These are phyloP conservation scores for Colletotrichum sp. DNA, from an alignment of 2,329 filamentous ascomycete species.

Conservation along the genomic window DNA sequence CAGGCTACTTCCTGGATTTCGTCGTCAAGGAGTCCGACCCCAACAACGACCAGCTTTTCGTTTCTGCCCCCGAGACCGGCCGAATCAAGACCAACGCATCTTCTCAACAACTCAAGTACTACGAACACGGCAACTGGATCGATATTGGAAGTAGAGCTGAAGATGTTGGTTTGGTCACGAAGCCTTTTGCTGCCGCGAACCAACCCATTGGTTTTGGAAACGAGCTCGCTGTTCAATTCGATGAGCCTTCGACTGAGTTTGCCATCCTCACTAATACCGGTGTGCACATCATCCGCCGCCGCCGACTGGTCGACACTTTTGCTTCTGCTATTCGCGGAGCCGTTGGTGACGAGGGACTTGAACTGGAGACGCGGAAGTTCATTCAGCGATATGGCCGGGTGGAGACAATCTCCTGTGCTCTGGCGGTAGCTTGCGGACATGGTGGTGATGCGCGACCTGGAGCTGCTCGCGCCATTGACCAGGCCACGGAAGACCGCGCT, in stretches of 20 bases:
- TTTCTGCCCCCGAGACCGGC: slow-evolving; percentile 86
- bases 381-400: slow-evolving; percentile 84
- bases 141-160: slow-evolving; percentile 75
- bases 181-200: slow-evolving; percentile 70
- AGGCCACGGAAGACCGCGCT: slow-evolving; percentile 83
- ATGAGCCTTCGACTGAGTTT: slow-evolving; percentile 79
- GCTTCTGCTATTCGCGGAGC: slow-evolving; percentile 78
- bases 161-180: slow-evolving; percentile 78
- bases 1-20: slow-evolving; percentile 91
- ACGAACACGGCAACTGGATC: slow-evolving; percentile 82
- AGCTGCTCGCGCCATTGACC: slow-evolving; percentile 79
- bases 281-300: slow-evolving; percentile 82
- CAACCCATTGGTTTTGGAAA: slow-evolving; percentile 87
- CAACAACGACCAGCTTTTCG: slow-evolving; percentile 73
- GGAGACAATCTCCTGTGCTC: slow-evolving; percentile 86
- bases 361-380: slow-evolving; percentile 82
- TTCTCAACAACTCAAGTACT: slow-evolving; percentile 63
- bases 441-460: slow-evolving; percentile 76
- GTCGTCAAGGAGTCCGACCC: slow-evolving; percentile 65
- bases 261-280: slow-evolving; percentile 92
- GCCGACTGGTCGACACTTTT: slow-evolving; percentile 90
- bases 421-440: slow-evolving; percentile 95
- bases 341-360: slow-evolving; percentile 78
- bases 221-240: slow-evolving; percentile 95
- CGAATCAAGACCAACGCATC: slow-evolving; percentile 70